phyloP scores from a whole-genome alignment of 2,329 filamentous ascomycete genomes.

The Nothophoma quercina region DNA sequence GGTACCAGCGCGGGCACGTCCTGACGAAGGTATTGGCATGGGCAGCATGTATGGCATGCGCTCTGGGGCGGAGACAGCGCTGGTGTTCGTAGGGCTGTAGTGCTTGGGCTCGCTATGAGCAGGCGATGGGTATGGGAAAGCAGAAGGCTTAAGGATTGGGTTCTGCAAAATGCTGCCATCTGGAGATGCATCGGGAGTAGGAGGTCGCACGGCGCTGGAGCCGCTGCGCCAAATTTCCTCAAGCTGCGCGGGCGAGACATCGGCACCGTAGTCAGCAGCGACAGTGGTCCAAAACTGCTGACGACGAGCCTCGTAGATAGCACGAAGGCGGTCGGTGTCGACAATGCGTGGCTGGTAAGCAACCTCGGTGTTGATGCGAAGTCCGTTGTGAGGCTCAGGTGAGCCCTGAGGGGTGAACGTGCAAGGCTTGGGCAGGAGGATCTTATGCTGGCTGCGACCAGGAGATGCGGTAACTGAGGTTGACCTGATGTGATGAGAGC shows the following conservation, averaged over 20 bases:
- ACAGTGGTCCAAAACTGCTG: constrained; percentile 76
- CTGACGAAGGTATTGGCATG: constrained; percentile 47
- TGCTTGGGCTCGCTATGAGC: constrained; percentile 42
- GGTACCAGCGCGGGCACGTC: constrained; percentile 42
- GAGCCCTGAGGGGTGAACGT: constrained; percentile 51
- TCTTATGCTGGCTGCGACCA: constrained; percentile 61
- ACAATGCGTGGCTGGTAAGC: constrained; percentile 58
- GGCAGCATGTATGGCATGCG: constrained; percentile 48
- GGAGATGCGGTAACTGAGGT: constrained; percentile 56
- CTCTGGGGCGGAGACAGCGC: constrained; percentile 43
- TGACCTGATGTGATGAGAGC: constrained; percentile 48
- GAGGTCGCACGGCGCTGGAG: constrained; percentile 43
- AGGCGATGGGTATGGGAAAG: constrained; percentile 42
- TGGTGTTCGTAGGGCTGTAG: constrained; percentile 44
- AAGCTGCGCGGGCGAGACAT: constrained; percentile 67
- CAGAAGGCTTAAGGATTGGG: constrained; percentile 40
- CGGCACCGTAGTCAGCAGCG: constrained; percentile 73
- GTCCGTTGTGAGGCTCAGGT: constrained; percentile 48
- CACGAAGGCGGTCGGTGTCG: constrained; percentile 71
- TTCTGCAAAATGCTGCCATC: constrained; percentile 49
- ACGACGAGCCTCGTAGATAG: constrained; percentile 74
- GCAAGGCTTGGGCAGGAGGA: constrained; percentile 70
- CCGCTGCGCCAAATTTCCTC: constrained; percentile 71
- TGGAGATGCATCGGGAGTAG: constrained; percentile 50
- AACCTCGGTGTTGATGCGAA: constrained; percentile 57